These are phyloP conservation scores for Globisporangium uncinulatum DNA, from an alignment of 352 stramenopile species.

Conservation along the genomic window DNA sequence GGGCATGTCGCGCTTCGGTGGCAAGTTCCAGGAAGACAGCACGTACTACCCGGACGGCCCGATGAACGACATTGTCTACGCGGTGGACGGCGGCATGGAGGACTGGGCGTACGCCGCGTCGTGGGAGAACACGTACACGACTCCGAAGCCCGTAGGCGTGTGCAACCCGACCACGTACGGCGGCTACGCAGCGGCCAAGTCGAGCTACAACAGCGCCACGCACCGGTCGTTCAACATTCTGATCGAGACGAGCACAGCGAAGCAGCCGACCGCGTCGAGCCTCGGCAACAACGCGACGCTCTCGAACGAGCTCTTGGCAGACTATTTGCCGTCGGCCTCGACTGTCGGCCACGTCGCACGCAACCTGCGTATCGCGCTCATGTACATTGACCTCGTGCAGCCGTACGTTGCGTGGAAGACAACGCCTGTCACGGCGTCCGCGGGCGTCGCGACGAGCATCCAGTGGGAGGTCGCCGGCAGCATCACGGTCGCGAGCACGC, in stretches of 20 bases:
- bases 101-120: slow-evolving; percentile 95
- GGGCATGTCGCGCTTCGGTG: slow-evolving; percentile 62
- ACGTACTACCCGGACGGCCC: slow-evolving; percentile 71
- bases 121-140: slow-evolving; percentile 65
- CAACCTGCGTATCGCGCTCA: slow-evolving; percentile 93
- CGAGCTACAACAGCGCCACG: slow-evolving; percentile 90
- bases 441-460: slow-evolving; percentile 24
- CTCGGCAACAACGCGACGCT: slow-evolving; percentile 69
- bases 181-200: slow-evolving; percentile 88
- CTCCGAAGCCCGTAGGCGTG: slow-evolving; percentile 44
- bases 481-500: slow-evolving; percentile 56
- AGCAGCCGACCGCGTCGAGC: slow-evolving; percentile 59
- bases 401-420: slow-evolving; percentile 81
- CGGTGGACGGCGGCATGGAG: slow-evolving; percentile 96
- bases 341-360: slow-evolving; percentile 93
- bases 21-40: slow-evolving; percentile 56
- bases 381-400: slow-evolving; percentile 94
- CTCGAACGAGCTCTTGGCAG: slow-evolving; percentile 35
- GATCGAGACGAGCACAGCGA: slow-evolving; percentile 92
- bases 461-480: slow-evolving; percentile 59
- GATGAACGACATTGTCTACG: slow-evolving; percentile 98
- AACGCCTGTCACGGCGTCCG: slow-evolving; percentile 12
- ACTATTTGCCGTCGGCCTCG: slow-evolving; percentile 50
- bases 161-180: slow-evolving; percentile 88
- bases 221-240: slow-evolving; percentile 96